phyloP scores from a whole-genome alignment of 2,329 filamentous ascomycete species.

The Ophiognomonia clavigignenti-juglandacearum region DNA sequence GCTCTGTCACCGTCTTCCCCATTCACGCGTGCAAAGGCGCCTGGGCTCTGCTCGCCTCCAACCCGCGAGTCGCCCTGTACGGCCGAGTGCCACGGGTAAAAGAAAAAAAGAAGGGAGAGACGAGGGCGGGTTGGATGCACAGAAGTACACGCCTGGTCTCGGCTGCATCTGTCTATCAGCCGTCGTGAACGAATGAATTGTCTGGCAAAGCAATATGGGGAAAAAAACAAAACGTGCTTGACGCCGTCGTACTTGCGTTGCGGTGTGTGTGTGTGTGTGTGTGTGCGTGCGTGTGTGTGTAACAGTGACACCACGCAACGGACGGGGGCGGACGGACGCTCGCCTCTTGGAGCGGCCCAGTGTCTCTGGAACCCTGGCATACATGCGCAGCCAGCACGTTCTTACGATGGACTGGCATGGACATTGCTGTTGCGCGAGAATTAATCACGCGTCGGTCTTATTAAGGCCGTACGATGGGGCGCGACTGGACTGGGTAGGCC shows the following conservation, averaged over 20 bases:
- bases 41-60: neutral
- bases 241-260: constrained; percentile 7
- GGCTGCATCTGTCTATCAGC: neutral
- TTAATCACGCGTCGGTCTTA: no score
- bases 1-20: neutral
- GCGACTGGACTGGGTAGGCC: neutral
- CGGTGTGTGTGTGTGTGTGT: constrained; percentile 4
- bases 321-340: neutral
- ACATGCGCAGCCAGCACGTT: no score
- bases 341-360: no score
- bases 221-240: constrained; percentile 14
- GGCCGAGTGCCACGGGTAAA: constrained; percentile 1
- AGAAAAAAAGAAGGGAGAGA: no score
- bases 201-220: constrained; percentile 13
- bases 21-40: neutral
- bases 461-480: neutral
- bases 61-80: neutral
- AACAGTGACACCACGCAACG: no score
- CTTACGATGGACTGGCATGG: no score
- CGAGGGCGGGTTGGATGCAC: no score
- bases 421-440: no score
- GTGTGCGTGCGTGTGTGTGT: no score
- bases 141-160: neutral
- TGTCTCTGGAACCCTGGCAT: no score
- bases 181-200: neutral